Conservation (phyloP, 352 stramenopile species). For the Phytophthora rubi region DNA sequence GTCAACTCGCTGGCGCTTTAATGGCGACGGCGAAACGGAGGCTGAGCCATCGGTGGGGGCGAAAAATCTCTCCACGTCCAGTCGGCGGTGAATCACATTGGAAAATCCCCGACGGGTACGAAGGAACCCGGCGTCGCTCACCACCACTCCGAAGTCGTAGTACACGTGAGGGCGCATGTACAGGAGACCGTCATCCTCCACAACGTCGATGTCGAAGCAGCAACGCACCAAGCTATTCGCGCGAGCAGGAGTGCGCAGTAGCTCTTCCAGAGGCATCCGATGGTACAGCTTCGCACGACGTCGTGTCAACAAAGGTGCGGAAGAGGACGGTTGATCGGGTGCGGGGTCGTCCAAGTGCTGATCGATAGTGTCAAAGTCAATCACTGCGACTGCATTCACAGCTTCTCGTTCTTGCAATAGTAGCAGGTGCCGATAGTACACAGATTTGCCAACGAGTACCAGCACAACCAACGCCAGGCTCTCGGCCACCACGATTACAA, state of each 20-base stretch:
- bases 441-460: slow-evolving; percentile 26
- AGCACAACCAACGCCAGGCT: slow-evolving; percentile 31
- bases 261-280: slow-evolving; percentile 56
- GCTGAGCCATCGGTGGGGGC: slow-evolving; percentile 16
- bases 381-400: slow-evolving; percentile 15
- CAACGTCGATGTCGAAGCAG: slow-evolving; percentile 45
- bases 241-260: slow-evolving; percentile 55
- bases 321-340: slow-evolving; percentile 13
- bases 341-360: slow-evolving; percentile 9
- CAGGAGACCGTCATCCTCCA: slow-evolving; percentile 36
- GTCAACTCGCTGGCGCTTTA: slow-evolving; percentile 8
- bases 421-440: slow-evolving; percentile 18
- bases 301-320: slow-evolving; percentile 19
- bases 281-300: slow-evolving; percentile 36
- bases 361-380: slow-evolving; percentile 29
- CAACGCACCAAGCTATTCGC: slow-evolving; percentile 57
- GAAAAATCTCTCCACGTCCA: slow-evolving; percentile 61
- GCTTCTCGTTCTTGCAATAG: slow-evolving; percentile 8
- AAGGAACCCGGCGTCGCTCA: slow-evolving; percentile 51
- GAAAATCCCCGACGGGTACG: slow-evolving; percentile 58
- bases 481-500: slow-evolving; percentile 43
- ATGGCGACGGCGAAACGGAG: slow-evolving; percentile 12
- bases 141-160: slow-evolving; percentile 60
- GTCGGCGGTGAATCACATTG: slow-evolving; percentile 57
- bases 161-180: slow-evolving; percentile 66